Percentiles rank a stretch among this genome's conserved stretches.
Evolutionary conservation across 495 filamentous ascomycete genomes (phyloP).

Genomic region (Neurospora sp.): DNA sequence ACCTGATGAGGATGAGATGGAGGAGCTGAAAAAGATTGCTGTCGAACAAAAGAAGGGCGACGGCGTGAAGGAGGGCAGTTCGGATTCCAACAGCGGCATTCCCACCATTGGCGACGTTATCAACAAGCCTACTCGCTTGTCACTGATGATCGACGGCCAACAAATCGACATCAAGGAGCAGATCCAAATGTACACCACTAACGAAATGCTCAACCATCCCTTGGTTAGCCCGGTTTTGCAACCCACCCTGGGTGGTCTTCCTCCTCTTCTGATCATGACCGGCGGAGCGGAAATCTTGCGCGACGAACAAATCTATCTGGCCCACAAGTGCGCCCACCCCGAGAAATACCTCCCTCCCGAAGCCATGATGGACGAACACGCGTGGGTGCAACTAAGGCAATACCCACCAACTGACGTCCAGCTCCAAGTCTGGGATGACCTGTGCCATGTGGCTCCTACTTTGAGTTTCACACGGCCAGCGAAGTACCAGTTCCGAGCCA

Average conservation of each 20-base stretch:
- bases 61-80: not conserved
- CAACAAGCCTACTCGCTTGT: slow-evolving; percentile 37
- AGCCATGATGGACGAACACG: slow-evolving; percentile 50
- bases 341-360: slow-evolving; percentile 59
- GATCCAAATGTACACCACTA: slow-evolving; percentile 81
- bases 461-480: slow-evolving; percentile 88
- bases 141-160: slow-evolving; percentile 60
- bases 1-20: slow-evolving; percentile 61
- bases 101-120: slow-evolving; percentile 18
- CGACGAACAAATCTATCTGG: slow-evolving; percentile 91
- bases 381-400: slow-evolving; percentile 48
- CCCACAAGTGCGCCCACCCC: slow-evolving; percentile 86
- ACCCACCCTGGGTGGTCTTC: slow-evolving; percentile 76
- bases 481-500: slow-evolving; percentile 79
- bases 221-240: slow-evolving; percentile 83
- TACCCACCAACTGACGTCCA: slow-evolving; percentile 83
- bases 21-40: slow-evolving; percentile 28
- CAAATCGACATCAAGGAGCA: slow-evolving; percentile 72
- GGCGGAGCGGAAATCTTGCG: slow-evolving; percentile 82
- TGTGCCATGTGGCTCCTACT: slow-evolving; percentile 86
- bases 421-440: slow-evolving; percentile 91
- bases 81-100: slow-evolving; percentile 2
- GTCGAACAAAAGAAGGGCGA: slow-evolving; percentile 13
- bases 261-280: slow-evolving; percentile 73
- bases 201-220: slow-evolving; percentile 75